Base-by-base conservation (phyloP, 371 early-diverging fungal species). In the Synchytrium microbalum region DNA sequence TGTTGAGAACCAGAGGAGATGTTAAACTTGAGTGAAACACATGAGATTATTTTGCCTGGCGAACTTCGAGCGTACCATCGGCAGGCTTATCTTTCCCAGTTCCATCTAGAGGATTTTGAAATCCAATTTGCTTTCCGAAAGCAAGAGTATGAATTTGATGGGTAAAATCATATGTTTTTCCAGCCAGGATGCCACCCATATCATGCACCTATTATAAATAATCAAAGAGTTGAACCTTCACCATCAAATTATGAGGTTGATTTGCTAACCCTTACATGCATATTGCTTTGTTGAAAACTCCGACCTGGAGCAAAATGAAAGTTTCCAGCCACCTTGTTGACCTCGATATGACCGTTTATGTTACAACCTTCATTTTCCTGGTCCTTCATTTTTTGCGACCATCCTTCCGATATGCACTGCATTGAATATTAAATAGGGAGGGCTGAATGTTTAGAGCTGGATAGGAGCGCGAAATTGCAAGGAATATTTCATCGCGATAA, bases 261-360 rank as follows among this genome's bases (percentile, higher is more conserved):
- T 91, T n/a, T n/a, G n/a, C n/a, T n/a, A n/a, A n/a, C 92, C 72
- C 95, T 96, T 14, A 92, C 78, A 69, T 95, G 95, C 83, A 87
- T 80, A n/a, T 80, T 78, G 28, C 75, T 75, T 33, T 83, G 81
- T 64, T 90, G 83, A 71, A 94, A 92, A n/a, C 86, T 82, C 53
- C 87, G 84, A 55, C 98, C 96, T 1, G 95, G 92, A 0, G 95
- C 91, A 72, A 97, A 82, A 74, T 94, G 96, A 70, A 95, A 88
- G 68, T 93, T 92, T 31, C 83, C 83, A 3, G 92, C 81, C 8
- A 95, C 93, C 72, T 93, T 95, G 78, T 93, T 93, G 54, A 97
- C 92, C 38, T 80, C 70, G 32, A 95, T 69, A 51, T 78, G 76
- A 0, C 98, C 98, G 58, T 82, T 80, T 46, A 97, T 72, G 64